Evolutionary conservation across 352 stramenopile genomes (phyloP), one percentile per base, ranked within the genome.

Genomic region (Phytophthora multivora): DNA sequence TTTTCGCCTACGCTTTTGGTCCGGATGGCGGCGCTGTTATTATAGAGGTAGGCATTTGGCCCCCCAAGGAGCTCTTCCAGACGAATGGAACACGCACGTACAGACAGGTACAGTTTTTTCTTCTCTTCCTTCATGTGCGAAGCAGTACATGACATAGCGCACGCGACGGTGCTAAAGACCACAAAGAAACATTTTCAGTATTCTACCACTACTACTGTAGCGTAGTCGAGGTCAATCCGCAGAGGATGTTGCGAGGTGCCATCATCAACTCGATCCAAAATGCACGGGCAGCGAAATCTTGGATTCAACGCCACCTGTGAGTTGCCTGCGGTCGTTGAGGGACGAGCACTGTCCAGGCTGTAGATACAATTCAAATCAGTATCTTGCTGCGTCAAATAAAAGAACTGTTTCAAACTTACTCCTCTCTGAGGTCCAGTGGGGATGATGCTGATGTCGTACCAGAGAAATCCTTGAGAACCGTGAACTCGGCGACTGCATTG

Each of bases 371-470:
- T 23, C 2, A 23, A 4, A 23, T 23, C 4, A 23, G 21, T 16
- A 46, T 33, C 15, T 25, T 12, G 31, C 26, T 43, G 4, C 15
- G 33, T 43, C 5, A 8, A 30, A 0, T 19, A 12, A 10, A 16
- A 46, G n/a, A 39, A 39, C 33, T 8, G 15, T 3, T 16, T 18
- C 38, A n/a, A 15, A 48, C 64, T 53, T 69, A 73, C 64, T 38
- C 68, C 71, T 18, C 39, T 68, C 10, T 50, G 26, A 36, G 71
- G 55, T 13, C 79, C 76, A 1, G 82, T 90, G 5, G 77, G 75
- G 40, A 89, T 81, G 31, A 79, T 79, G 21, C 21, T 23, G 21
- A 23, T 23, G 21, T 87, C 77, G 59, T 84, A 89, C 79, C 77
- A 89, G 25, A 77, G 40, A 52, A 65, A 79, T 13, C 59, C 69